phyloP scores from a whole-genome alignment of 495 filamentous ascomycete genomes.

The Penicillium daleae region DNA sequence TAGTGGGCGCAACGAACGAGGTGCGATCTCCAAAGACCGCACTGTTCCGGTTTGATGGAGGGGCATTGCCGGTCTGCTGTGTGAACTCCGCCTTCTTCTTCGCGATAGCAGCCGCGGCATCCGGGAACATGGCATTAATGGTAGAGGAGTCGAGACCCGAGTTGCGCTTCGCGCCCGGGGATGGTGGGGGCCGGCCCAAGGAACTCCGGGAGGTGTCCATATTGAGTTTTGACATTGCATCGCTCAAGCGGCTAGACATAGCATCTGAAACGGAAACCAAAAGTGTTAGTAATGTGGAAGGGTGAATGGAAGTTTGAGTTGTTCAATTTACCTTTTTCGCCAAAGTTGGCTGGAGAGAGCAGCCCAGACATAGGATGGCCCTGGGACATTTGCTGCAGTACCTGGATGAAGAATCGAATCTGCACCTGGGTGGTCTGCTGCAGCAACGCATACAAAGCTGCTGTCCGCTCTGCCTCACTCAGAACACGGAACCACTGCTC shows the following conservation, averaged over 20 bases:
- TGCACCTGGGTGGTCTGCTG: conserved; percentile 99
- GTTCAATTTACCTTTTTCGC: conserved; percentile 76
- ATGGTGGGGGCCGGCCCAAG: conserved; percentile 75
- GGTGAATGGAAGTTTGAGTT: conserved; percentile 13
- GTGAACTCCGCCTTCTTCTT: conserved; percentile 97
- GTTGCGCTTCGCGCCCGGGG: conserved; percentile 80
- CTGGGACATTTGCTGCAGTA: conserved; percentile 97
- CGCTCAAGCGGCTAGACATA: conserved; percentile 94
- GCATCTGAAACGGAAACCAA: conserved; percentile 63
- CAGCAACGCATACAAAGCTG: conserved; percentile 89
- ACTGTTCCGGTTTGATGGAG: conserved; percentile 93
- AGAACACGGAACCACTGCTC: conserved; percentile 99
- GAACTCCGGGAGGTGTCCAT: conserved; percentile 87
- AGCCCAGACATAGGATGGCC: conserved; percentile 97
- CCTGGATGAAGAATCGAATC: conserved; percentile 98
- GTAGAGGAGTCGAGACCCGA: conserved; percentile 88
- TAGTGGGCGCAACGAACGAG: conserved; percentile 77
- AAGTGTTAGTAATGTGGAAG: conserved; percentile 12
- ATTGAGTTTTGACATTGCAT: conserved; percentile 95
- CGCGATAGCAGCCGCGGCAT: conserved; percentile 95
- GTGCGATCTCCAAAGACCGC: conserved; percentile 77
- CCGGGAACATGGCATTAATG: conserved; percentile 99
- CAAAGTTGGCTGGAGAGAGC: conserved; percentile 91
- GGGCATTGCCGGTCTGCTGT: conserved; percentile 87
- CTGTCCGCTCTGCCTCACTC: conserved; percentile 94